Evolutionary conservation across 805 yeast species (phyloP), one percentile per base, ranked within the genome.

Genomic region (Lipomyces mesembrius): DNA sequence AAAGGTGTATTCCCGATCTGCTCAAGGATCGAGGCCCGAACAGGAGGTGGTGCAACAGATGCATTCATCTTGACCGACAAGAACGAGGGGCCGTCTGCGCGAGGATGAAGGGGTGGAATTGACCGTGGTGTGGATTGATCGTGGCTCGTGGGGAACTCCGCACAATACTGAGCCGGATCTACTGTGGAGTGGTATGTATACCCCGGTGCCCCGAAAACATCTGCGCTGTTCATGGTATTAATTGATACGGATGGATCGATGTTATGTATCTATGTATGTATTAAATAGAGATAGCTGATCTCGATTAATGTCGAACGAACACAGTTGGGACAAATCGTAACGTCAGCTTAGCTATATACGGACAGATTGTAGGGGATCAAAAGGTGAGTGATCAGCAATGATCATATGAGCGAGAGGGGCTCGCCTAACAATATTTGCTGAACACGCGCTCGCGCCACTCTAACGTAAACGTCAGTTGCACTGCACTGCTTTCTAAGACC

Each of bases 1-100:
- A 91, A 78, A 14, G 97, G 97, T 9, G 97, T 91, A 83, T 90
- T 87, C 62, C 97, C 97, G 70, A 91, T 91, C 75, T 89, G 85
- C 68, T 90, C 92, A 60, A 91, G 81, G 61, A 88, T 87, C 74
- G 85, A 81, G 57, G 84, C 83, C 27, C 80, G 77, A n/a, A 80
- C 71, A 8, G 84, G 81, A 46, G 84, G 84, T 62, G 69, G 69
- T 0, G 43, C 14, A 37, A 17, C 20, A 7, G 49, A 43, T 43
- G 49, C 8, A 8, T 17, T 43, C 49, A 43, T 43, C 49, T 43
- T 43, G 22, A n/a, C 25, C 22, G 49, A 2, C 14, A n/a, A 43
- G 11, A 43, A 43, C 22, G 49, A 43, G 11, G 49, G 3, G 20
- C 20, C 22, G 49, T 43, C 49, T 17, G 49, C 22, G 22, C n/a